Base-by-base conservation (phyloP, 2,329 filamentous ascomycete species). In the Colletotrichum nymphaeae region DNA sequence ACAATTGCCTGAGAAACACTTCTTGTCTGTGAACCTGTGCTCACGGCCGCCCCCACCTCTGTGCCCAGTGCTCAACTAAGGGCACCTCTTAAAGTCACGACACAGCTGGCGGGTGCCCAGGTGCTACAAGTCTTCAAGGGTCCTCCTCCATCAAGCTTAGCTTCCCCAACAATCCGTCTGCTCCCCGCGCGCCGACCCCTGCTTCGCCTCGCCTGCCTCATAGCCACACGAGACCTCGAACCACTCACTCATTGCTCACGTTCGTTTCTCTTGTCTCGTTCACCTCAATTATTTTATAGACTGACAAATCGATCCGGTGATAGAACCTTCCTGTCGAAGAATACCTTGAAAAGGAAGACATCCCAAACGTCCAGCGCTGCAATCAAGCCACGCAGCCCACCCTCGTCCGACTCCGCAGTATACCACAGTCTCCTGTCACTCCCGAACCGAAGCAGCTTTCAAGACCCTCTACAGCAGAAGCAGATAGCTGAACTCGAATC, bases 71-170 rank as follows among this genome's bases (percentile, higher is more conserved):
- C 42, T 22, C 42, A 19, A 49, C 42, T 9, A 9, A 49, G 42
- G 42, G 42, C 9, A 49, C 42, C 42, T 49, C 42, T 9, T 8
- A 49, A 49, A 9, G 42, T 49, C 42, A 49, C 19, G 19, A n/a
- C 19, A 4, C 19, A 49, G 19, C 42, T 49, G 42, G 7, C 19
- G 19, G 42, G 42, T 19, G 42, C 19, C 42, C 42, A 49, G 42
- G 42, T 49, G 42, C 55, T 30, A 9, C 55, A 64, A 52, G 62
- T 35, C 37, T 63, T 55, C 26, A 69, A 73, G 67, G 67, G 67
- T 65, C 71, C 67, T 73, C 67, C 71, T 58, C 59, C 42, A 69
- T 64, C 56, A 28, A 70, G 70, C 67, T 52, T 73, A 73, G 70
- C 60, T 52, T 49, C 60, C 56, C 71, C 71, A 73, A 73, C 67